Evolutionary conservation across 2,329 filamentous ascomycete genomes (phyloP), one percentile per base, ranked within the genome.

Genomic region (Verticillium longisporum): DNA sequence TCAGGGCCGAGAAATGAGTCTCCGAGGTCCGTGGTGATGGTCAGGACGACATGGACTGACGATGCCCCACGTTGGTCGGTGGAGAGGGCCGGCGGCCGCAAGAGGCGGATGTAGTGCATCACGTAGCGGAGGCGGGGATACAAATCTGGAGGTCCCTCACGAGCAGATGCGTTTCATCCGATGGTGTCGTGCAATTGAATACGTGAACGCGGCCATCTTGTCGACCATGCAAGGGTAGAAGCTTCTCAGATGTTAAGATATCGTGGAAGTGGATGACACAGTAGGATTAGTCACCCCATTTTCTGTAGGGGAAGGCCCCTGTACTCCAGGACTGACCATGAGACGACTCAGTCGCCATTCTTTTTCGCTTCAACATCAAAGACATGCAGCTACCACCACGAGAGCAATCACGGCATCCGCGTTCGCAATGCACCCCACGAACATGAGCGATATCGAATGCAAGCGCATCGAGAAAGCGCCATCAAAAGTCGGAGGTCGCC

Each of bases 51-150:
- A 57, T 76, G 75, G 7, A 82, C 67, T 18, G 66, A 72, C 65
- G 62, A 65, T 65, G 55, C 65, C 62, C 62, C 67, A 59, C 13
- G 66, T 41, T 60, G 62, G 13, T 64, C 61, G 26, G 58, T 66
- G 0, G 70, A 68, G 55, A 81, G 68, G 65, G 74, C 74, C 2
- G 79, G 80, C 2, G 79, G 74, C 14, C 83, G 75, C 36, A 85
- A 72, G 5, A 85, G 76, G 45, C 83, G 78, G 61, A 85, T 78
- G 73, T 86, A 86, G 65, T 86, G 82, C 83, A 86, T 86, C 18
- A 7, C 66, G 7, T 10, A 11, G 18, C 9, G 4, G 6, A 21
- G 45, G n/a, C n/a, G 45, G 18, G 21, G 9, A 21, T 26, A 26
- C n/a, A 37, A 26, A 37, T 37, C 26, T 13, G 13, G 26, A 56